Percentiles rank a stretch among this genome's conserved stretches.
phyloP scores from a whole-genome alignment of 2,329 filamentous ascomycete genomes.

The Rhexocercosporidium sp. region DNA sequence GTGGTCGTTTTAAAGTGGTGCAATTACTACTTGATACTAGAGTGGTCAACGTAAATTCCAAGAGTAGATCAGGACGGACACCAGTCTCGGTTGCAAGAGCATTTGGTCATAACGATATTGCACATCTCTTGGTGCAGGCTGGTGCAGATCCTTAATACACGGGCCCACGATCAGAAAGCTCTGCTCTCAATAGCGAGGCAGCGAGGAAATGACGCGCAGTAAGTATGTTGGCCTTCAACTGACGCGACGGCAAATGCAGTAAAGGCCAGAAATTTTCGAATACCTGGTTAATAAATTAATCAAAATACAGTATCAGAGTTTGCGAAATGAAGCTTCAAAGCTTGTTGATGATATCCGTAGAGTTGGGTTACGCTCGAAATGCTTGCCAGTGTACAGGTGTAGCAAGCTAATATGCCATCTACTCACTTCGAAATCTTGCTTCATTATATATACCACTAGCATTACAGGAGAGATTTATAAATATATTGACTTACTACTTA shows the following conservation, averaged over 20 bases:
- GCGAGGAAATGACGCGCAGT: background rate
- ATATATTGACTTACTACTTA: too few relatives aligned
- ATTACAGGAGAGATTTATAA: too few relatives aligned
- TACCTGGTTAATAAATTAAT: background rate
- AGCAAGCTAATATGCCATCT: too few relatives aligned
- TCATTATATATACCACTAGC: too few relatives aligned
- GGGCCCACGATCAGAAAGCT: background rate
- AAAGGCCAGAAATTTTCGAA: background rate
- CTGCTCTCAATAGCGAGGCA: background rate
- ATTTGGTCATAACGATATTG: background rate
- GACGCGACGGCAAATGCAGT: background rate
- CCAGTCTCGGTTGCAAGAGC: background rate
- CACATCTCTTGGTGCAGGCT: background rate
- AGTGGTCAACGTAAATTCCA: background rate
- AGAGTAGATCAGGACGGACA: background rate
- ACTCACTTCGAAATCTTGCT: too few relatives aligned
- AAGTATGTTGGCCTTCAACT: background rate
- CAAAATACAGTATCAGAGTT: too few relatives aligned
- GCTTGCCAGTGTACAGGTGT: too few relatives aligned
- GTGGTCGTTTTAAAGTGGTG: background rate
- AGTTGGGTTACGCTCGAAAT: too few relatives aligned
- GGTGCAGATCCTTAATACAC: background rate
- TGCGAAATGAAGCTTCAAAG: too few relatives aligned
- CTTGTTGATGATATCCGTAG: too few relatives aligned
- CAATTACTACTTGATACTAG: background rate